Conservation (phyloP, 2,329 filamentous ascomycete genomes). For the Colletotrichum sp. region DNA sequence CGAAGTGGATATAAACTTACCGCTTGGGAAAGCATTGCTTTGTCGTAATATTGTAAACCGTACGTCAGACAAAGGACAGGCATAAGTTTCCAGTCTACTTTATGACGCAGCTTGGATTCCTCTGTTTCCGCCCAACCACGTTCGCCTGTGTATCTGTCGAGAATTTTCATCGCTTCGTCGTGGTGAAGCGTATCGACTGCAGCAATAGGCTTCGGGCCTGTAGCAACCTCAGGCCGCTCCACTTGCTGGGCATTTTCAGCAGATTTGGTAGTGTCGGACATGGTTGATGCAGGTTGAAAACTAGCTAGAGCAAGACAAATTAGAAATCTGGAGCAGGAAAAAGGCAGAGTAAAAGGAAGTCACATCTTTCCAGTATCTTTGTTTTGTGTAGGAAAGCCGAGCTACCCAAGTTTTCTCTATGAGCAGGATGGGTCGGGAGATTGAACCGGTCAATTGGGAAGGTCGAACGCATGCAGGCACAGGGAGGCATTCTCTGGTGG, state of each 20-base stretch:
- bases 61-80: slow-evolving; percentile 41
- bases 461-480: background rate
- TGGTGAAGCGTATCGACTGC: slow-evolving; percentile 37
- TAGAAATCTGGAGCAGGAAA: background rate
- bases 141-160: slow-evolving; percentile 45
- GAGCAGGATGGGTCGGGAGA: background rate
- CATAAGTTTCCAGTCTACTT: slow-evolving; percentile 48
- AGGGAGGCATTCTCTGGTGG: background rate
- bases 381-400: background rate
- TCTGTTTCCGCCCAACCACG: slow-evolving; percentile 45
- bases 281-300: background rate
- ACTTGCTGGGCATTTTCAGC: slow-evolving; percentile 14
- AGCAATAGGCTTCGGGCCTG: background rate
- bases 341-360: background rate
- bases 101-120: slow-evolving; percentile 44
- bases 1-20: slow-evolving; percentile 34
- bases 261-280: slow-evolving; percentile 19
- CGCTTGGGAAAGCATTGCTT: slow-evolving; percentile 26
- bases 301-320: background rate
- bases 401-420: background rate
- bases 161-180: slow-evolving; percentile 44
- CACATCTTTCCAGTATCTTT: background rate
- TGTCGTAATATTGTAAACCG: slow-evolving; percentile 34
- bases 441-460: background rate
- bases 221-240: background rate